These are phyloP conservation scores for Exophiala viscosa DNA, from an alignment of 2,329 filamentous ascomycete genomes.

Conservation along the genomic window DNA sequence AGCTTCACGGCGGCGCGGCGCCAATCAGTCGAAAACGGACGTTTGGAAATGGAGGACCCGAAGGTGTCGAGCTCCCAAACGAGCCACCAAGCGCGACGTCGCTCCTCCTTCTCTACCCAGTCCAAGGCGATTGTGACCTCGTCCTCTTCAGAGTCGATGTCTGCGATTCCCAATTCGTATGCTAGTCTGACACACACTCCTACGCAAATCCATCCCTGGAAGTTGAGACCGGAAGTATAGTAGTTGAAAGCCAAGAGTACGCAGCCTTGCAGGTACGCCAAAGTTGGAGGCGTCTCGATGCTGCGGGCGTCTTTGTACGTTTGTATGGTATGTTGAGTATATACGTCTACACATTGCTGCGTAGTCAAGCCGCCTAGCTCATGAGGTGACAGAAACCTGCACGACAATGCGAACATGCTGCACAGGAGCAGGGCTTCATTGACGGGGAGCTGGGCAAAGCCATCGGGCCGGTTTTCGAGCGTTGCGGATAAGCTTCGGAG, in stretches of 20 bases:
- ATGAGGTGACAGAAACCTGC: background rate
- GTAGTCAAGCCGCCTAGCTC: background rate
- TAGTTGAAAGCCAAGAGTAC: background rate
- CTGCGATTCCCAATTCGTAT: slow-evolving; percentile 84
- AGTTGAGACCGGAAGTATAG: background rate
- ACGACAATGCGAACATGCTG: slow-evolving; percentile 1
- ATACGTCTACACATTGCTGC: background rate
- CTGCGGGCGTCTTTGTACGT: background rate
- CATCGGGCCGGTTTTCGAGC: too few relatives aligned
- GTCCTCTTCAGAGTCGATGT: slow-evolving; percentile 59
- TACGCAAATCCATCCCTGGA: slow-evolving; percentile 75
- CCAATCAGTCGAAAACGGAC: background rate
- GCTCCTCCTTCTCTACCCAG: slow-evolving; percentile 1
- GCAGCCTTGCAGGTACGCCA: background rate
- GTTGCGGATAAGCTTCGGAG: background rate
- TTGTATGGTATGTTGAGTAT: background rate
- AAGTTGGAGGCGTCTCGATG: background rate
- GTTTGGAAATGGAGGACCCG: background rate
- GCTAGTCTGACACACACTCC: slow-evolving; percentile 85
- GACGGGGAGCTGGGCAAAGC: background rate
- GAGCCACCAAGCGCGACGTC: slow-evolving; percentile 4
- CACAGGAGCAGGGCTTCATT: background rate
- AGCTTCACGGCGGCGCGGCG: background rate
- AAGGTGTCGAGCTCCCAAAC: slow-evolving; percentile 6
- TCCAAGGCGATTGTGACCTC: too few relatives aligned